Percentiles rank a stretch among this genome's conserved stretches.
phyloP scores from a whole-genome alignment of 2,329 filamentous ascomycete genomes.

The Fusarium compactum region DNA sequence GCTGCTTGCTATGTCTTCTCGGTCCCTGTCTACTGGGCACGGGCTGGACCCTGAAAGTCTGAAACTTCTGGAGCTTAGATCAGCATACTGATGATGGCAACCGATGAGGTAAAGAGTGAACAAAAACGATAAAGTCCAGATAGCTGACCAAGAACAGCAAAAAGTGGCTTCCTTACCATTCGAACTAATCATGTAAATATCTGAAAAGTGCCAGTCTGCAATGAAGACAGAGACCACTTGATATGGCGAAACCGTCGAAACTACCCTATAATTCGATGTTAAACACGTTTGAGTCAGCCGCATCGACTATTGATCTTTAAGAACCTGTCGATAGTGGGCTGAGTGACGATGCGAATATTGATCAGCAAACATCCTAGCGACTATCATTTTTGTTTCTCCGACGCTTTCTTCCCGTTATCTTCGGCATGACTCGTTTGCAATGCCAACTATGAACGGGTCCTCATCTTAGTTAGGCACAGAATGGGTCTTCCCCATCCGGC shows the following conservation, averaged over 20 bases:
- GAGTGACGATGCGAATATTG: neutral
- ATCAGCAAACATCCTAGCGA: neutral
- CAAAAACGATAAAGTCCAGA: too few relatives aligned
- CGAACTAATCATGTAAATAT: too few relatives aligned
- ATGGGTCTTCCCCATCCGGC: neutral
- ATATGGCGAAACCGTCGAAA: neutral
- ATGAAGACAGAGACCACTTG: neutral
- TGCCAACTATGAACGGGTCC: neutral
- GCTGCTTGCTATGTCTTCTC: too few relatives aligned
- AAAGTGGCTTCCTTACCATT: too few relatives aligned
- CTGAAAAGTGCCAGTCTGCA: too few relatives aligned
- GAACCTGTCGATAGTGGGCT: too few relatives aligned
- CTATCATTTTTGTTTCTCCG: neutral
- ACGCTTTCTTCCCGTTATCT: neutral
- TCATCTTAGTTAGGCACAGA: neutral
- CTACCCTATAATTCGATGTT: neutral
- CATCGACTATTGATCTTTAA: neutral
- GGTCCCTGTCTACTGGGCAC: too few relatives aligned
- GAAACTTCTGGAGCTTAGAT: too few relatives aligned
- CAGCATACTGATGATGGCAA: too few relatives aligned
- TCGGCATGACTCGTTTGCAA: neutral
- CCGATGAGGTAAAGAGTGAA: too few relatives aligned
- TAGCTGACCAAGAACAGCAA: too few relatives aligned
- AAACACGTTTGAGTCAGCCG: neutral
- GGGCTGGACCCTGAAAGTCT: too few relatives aligned